Evolutionary conservation across 768 basidiomycete species (phyloP).

Genomic region (Hortiboletus flavorubellus): DNA sequence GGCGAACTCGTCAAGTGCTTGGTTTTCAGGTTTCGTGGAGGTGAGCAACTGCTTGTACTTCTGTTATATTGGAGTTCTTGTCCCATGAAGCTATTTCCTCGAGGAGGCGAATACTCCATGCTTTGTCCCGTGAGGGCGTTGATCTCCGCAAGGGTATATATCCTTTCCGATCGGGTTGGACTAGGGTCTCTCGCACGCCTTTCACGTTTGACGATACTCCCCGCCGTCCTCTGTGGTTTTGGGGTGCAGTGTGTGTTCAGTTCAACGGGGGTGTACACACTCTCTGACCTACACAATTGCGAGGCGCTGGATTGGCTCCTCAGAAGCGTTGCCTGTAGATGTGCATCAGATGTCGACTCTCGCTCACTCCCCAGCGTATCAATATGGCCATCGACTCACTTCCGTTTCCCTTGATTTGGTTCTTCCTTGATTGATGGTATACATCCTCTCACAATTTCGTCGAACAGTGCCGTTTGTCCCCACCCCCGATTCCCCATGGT

Average conservation of each 20-base stretch:
- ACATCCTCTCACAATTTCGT: constrained; percentile 10
- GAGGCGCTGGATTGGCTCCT: constrained; percentile 20
- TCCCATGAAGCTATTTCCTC: constrained; percentile 8
- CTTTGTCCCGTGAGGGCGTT: constrained; percentile 31
- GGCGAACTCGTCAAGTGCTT: constrained; percentile 12
- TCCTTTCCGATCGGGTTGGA: constrained; percentile 32
- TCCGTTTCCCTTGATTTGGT: constrained; percentile 21
- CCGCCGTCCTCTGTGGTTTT: constrained; percentile 17
- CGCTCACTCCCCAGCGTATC: neutral
- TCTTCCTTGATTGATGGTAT: constrained; percentile 9
- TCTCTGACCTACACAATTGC: constrained; percentile 27
- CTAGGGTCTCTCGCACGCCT: constrained; percentile 22
- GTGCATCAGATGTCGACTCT: neutral
- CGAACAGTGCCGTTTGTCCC: constrained; percentile 15
- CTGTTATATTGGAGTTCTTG: constrained; percentile 14
- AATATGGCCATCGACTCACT: constrained; percentile 11
- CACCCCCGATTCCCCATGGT: constrained; percentile 19
- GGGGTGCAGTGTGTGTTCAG: constrained; percentile 10
- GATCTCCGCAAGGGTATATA: constrained; percentile 33
- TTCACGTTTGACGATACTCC: constrained; percentile 16
- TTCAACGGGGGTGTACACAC: constrained; percentile 20
- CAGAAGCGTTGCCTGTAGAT: constrained; percentile 16
- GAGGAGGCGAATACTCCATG: constrained; percentile 23
- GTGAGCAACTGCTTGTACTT: constrained; percentile 21
- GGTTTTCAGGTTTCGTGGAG: constrained; percentile 15